Evolutionary conservation across 768 basidiomycete species (phyloP), one percentile per base, ranked within the genome.

Genomic region (Flagelloscypha sp.): DNA sequence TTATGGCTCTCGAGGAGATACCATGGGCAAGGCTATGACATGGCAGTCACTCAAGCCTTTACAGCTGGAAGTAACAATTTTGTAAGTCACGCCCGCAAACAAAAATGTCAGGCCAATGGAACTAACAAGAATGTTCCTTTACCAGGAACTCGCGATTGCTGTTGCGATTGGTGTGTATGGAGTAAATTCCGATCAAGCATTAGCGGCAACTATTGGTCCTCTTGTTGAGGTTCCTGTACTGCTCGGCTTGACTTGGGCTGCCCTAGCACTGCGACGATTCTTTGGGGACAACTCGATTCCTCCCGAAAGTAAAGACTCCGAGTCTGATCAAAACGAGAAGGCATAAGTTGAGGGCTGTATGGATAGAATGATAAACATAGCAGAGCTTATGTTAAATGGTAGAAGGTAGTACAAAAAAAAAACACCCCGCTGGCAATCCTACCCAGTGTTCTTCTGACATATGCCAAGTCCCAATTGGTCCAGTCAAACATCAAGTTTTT

Each of bases 41-140:
- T 76, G 61, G 81, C 83, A 0, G 80, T 79, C 2, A 76, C 79
- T 3, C 86, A 88, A 48, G 68, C 76, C 0, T 89, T 89, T 55
- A 87, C 86, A 0, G 82, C 82, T 0, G 77, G 76, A 2, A 81
- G 77, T 37, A 87, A 86, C 49, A 88, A 86, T 47, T 81, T 83
- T 41, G 79, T 81, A 30, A 49, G 72, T 58, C 13, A n/a, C 11
- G 7, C 20, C 13, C 17, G 16, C 17, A 20, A 21, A 16, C 12
- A 9, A 21, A 10, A 29, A 19, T 33, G n/a, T n/a, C 24, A 7
- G 13, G 2, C 8, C 17, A 8, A 19, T 30, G 12, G 15, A 12
- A 16, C 13, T 34, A 6, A 27, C 27, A 35, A 16, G 20, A 1
- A 5, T 13, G 17, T 27, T 27, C 17, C 25, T 24, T 19, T 19